A percentile compares a stretch with the other conserved stretches of the same genome.
These are phyloP conservation scores for Durotheca rogersii DNA, from an alignment of 495 filamentous ascomycete species.

Conservation along the genomic window DNA sequence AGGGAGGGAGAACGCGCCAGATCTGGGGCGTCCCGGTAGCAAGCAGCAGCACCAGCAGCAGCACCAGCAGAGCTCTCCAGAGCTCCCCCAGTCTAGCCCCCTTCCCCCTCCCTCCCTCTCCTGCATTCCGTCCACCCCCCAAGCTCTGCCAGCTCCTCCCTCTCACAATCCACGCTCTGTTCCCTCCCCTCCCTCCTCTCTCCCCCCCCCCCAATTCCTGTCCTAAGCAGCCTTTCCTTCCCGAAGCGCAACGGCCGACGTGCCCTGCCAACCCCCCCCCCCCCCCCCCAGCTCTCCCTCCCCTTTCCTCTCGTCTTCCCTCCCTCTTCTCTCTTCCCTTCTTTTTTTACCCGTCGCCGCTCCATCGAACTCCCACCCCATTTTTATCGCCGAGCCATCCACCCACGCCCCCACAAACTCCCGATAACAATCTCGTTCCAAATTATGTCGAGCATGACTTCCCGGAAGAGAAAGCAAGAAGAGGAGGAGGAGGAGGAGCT, in stretches of 20 bases:
- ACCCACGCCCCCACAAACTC: constrained; percentile 13
- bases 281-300: constrained; percentile 39
- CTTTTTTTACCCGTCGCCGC: constrained; percentile 25
- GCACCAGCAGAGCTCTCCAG: constrained; percentile 34
- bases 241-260: constrained; percentile 33
- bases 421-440: constrained; percentile 27
- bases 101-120: constrained; percentile 24
- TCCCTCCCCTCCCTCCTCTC: constrained; percentile 26
- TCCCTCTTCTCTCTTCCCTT: constrained; percentile 23
- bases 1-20: background rate
- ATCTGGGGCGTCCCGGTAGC: constrained; percentile 1
- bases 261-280: constrained; percentile 39
- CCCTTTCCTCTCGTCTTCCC: constrained; percentile 33
- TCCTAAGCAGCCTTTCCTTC: constrained; percentile 33
- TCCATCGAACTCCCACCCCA: constrained; percentile 28
- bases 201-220: constrained; percentile 25
- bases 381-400: constrained; percentile 27
- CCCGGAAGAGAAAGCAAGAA: constrained; percentile 51
- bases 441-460: constrained; percentile 40
- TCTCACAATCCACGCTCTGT: constrained; percentile 26
- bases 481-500: constrained; percentile 55
- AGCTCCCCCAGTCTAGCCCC: constrained; percentile 31
- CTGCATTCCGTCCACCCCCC: constrained; percentile 12
- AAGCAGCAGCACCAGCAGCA: too few relatives aligned
- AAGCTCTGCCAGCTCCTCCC: constrained; percentile 26